phyloP scores from a whole-genome alignment of 2,329 filamentous ascomycete genomes.

The Aquanectria penicillioides region DNA sequence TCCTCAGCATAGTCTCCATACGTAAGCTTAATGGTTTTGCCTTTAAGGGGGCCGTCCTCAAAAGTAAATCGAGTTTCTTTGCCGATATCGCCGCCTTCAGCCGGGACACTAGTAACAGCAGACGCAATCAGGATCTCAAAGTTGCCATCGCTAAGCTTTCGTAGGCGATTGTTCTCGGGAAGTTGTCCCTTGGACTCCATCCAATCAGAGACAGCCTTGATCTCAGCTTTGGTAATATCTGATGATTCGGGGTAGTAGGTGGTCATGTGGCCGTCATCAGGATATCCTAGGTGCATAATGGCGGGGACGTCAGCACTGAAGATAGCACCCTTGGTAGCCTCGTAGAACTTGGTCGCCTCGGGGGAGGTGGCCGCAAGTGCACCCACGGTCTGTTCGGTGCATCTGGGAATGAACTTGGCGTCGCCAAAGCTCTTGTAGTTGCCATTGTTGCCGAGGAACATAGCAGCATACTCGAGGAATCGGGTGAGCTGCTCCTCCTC shows the following conservation, averaged over 20 bases:
- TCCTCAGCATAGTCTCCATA: conserved; percentile 80
- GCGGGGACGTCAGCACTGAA: conserved; percentile 73
- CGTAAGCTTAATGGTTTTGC: conserved; percentile 75
- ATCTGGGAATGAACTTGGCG: conserved; percentile 82
- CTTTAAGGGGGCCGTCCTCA: conserved; percentile 67
- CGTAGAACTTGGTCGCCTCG: conserved; percentile 71
- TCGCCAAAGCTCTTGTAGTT: conserved; percentile 92
- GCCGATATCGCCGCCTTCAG: conserved; percentile 74
- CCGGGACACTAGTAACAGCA: conserved; percentile 67
- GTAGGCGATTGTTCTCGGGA: conserved; percentile 80
- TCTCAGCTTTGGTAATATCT: conserved; percentile 78
- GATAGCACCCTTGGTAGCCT: conserved; percentile 75
- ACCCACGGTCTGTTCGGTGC: conserved; percentile 70
- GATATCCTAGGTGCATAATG: conserved; percentile 80
- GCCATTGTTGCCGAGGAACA: conserved; percentile 82
- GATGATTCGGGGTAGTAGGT: conserved; percentile 85
- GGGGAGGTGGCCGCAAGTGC: conserved; percentile 70
- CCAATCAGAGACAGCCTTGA: conserved; percentile 76
- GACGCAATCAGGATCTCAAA: conserved; percentile 83
- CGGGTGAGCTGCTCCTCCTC: conserved; percentile 70
- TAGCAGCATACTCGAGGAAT: conserved; percentile 81
- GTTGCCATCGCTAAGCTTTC: conserved; percentile 70
- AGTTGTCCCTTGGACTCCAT: conserved; percentile 77
- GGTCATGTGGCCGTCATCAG: conserved; percentile 79
- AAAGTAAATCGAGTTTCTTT: conserved; percentile 70